phyloP scores from a whole-genome alignment of 2,329 filamentous ascomycete species.

The Talaromyces verruculosus region DNA sequence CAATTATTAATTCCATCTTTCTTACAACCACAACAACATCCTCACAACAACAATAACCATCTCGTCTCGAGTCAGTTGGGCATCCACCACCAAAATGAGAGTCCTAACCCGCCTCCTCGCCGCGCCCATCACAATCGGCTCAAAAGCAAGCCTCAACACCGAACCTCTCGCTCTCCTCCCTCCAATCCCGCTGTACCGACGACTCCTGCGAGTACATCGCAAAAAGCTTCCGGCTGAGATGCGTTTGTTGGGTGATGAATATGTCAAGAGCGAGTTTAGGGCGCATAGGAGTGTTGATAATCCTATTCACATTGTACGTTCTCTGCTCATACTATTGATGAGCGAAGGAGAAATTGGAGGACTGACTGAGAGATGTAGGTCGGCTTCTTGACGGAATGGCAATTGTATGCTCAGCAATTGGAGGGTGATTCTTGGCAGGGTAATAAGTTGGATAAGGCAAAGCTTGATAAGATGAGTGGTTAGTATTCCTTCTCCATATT shows the following conservation, averaged over 20 bases:
- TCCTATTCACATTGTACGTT: slow-evolving; percentile 78
- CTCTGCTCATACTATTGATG: neutral
- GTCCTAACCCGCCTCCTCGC: slow-evolving; percentile 41
- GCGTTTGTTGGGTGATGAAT: slow-evolving; percentile 84
- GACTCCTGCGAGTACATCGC: slow-evolving; percentile 81
- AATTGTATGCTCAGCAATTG: slow-evolving; percentile 86
- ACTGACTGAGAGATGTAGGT: slow-evolving; percentile 59
- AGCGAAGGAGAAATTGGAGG: neutral
- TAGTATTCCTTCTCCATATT: slow-evolving; percentile 37
- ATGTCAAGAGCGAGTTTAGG: slow-evolving; percentile 89
- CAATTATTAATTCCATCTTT: neutral
- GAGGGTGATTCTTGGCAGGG: slow-evolving; percentile 85
- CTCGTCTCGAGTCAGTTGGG: neutral
- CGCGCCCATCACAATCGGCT: slow-evolving; percentile 40
- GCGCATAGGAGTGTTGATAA: slow-evolving; percentile 83
- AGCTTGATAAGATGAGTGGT: slow-evolving; percentile 95
- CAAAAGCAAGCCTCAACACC: slow-evolving; percentile 44
- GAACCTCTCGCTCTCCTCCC: slow-evolving; percentile 71
- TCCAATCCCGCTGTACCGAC: slow-evolving; percentile 84
- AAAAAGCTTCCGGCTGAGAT: slow-evolving; percentile 70
- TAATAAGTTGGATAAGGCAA: slow-evolving; percentile 76
- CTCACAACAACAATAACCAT: neutral
- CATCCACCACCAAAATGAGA: slow-evolving; percentile 33
- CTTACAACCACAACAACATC: neutral
- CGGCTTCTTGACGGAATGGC: slow-evolving; percentile 95